Evolutionary conservation across 2,329 filamentous ascomycete species (phyloP).

Genomic region (Sphaerostilbella broomeana): DNA sequence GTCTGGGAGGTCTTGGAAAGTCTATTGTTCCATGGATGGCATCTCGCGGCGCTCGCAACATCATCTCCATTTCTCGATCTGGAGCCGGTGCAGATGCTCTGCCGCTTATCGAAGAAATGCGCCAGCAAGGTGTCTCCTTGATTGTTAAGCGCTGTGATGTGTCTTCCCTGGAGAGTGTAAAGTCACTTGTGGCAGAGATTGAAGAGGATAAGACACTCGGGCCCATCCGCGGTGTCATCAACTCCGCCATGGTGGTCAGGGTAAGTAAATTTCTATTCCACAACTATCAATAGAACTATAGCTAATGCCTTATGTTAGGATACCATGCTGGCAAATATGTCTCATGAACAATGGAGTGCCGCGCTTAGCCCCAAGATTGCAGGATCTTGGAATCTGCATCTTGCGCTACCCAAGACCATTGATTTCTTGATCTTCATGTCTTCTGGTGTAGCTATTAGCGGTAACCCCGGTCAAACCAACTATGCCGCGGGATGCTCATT

Average conservation of each 20-base stretch:
- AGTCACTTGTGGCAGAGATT: constrained; percentile 24
- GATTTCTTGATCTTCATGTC: constrained; percentile 33
- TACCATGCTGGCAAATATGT: constrained; percentile 22
- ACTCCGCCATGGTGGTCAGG: constrained; percentile 16
- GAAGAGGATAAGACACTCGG: constrained; percentile 15
- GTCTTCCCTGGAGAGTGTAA: constrained; percentile 26
- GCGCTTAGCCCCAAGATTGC: constrained; percentile 26
- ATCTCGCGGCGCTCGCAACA: constrained; percentile 19
- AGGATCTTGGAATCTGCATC: constrained; percentile 25
- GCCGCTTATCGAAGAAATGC: constrained; percentile 14
- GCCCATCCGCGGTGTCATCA: constrained; percentile 19
- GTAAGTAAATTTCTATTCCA: background rate
- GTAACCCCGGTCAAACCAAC: constrained; percentile 29
- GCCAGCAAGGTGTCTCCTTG: constrained; percentile 5
- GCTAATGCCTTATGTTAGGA: constrained; percentile 19
- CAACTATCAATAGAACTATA: background rate
- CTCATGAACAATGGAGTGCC: constrained; percentile 17
- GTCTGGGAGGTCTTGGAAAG: constrained; percentile 43
- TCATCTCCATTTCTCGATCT: constrained; percentile 23
- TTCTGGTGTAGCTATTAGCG: constrained; percentile 28
- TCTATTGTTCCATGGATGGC: constrained; percentile 33
- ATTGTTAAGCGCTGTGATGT: constrained; percentile 21
- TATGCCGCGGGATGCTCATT: constrained; percentile 30
- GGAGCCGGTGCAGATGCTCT: constrained; percentile 17
- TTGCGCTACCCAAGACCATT: constrained; percentile 19